Evolutionary conservation across 2,329 filamentous ascomycete genomes (phyloP).

Genomic region (Stenocarpella maydis): DNA sequence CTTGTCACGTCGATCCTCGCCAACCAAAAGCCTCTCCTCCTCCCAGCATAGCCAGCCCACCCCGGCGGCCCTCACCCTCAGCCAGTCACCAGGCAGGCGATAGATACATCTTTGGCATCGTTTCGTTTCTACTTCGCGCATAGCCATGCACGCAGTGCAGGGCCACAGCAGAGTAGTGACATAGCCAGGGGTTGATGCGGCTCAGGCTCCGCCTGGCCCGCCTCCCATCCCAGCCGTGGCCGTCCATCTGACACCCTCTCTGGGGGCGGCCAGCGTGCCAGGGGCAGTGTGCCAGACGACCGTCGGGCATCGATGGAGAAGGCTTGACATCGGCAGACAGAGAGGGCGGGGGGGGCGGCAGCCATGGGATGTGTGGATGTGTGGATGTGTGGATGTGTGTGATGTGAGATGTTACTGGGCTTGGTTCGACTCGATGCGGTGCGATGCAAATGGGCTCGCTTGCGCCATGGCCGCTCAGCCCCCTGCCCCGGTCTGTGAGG

Average conservation of each 20-base stretch:
- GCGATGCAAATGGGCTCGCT: neutral
- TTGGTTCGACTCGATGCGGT: slow-evolving; percentile 13
- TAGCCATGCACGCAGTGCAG: neutral
- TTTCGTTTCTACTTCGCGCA: neutral
- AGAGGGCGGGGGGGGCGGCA: too few relatives aligned
- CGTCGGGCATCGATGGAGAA: slow-evolving; percentile 14
- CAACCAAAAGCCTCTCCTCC: too few relatives aligned
- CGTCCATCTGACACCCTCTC: slow-evolving; percentile 3
- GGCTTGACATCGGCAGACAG: neutral
- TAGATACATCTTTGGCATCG: neutral
- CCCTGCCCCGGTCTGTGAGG: slow-evolving; percentile 5
- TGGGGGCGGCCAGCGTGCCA: slow-evolving; percentile 12
- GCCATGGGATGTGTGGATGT: too few relatives aligned
- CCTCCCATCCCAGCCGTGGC: neutral
- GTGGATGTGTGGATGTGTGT: too few relatives aligned
- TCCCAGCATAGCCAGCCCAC: neutral
- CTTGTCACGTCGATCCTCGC: neutral
- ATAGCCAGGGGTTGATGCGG: neutral
- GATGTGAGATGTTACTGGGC: too few relatives aligned
- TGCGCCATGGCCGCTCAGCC: too few relatives aligned
- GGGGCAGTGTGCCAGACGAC: neutral
- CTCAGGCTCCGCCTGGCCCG: slow-evolving; percentile 2
- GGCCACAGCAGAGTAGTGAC: neutral
- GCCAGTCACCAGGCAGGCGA: neutral
- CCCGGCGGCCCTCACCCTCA: neutral